Evolutionary conservation across 306 rosid species (phyloP).

Genomic region (Begonia masoniana): DNA sequence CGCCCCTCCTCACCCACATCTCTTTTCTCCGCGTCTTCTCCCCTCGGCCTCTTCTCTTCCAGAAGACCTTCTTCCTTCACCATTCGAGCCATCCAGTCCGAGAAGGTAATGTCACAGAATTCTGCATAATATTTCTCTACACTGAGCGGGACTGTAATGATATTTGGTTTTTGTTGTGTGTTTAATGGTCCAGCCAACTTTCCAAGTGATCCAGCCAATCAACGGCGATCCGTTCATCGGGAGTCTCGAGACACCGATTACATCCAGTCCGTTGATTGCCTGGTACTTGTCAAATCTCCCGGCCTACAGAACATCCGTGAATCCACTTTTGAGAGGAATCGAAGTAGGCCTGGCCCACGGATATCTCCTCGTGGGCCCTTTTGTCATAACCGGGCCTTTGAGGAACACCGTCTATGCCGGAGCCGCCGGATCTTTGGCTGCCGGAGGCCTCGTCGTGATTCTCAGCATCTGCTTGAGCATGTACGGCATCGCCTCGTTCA

Average conservation of each 20-base stretch:
- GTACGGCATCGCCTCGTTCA: conserved; percentile 75
- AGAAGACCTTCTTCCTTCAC: conserved; percentile 39
- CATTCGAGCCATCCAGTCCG: conserved; percentile 66
- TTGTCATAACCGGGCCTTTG: conserved; percentile 82
- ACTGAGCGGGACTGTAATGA: no score
- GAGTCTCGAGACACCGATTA: conserved; percentile 88
- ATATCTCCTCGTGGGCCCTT: conserved; percentile 70
- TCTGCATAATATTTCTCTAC: neutral
- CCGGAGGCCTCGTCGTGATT: conserved; percentile 79
- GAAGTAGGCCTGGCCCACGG: conserved; percentile 97
- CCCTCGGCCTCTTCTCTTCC: conserved; percentile 19
- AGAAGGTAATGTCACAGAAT: conserved; percentile 31
- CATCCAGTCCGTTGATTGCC: conserved; percentile 89
- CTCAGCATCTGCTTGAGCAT: conserved; percentile 63
- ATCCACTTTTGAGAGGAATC: conserved; percentile 70
- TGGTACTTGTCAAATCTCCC: conserved; percentile 98
- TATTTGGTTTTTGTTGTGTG: neutral
- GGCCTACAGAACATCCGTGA: conserved; percentile 85
- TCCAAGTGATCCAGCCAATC: conserved; percentile 86
- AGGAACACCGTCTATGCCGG: conserved; percentile 65
- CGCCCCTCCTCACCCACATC: conserved; percentile 66
- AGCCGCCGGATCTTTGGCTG: conserved; percentile 70
- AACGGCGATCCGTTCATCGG: conserved; percentile 99
- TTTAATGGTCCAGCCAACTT: conserved; percentile 39
- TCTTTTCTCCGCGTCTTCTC: conserved; percentile 39